Base-by-base conservation (phyloP, 306 rosid genomes). In the Erythrophleum fordii region DNA sequence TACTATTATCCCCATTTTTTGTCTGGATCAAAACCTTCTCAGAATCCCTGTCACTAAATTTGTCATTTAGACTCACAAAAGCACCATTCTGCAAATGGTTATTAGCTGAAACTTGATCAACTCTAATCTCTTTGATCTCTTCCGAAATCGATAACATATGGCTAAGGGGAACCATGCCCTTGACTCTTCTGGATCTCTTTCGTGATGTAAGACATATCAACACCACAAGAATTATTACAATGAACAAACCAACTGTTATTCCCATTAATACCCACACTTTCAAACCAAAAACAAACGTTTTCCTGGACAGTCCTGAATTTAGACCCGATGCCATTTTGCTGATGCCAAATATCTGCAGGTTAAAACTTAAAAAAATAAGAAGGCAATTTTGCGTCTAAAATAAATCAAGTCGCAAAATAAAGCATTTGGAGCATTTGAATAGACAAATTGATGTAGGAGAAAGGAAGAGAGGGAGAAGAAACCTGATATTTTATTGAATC, bases 241-340 rank as follows among this genome's bases (percentile, higher is more conserved):
- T 90, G 84, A 90, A 85, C 74, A 90, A 77, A 13, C 89, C 93
- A 29, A 91, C 92, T 34, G 83, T 34, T 59, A 91, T 81, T 75
- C 94, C 97, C 58, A 91, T 88, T 79, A 93, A 79, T 35, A 82
- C 97, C 97, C 97, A 93, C 14, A 86, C 85, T 81, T 85, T 91
- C 86, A 93, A 73, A 72, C 97, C 97, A n/a, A 93, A 88, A 82
- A 91, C 86, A 84, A 84, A 81, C 9, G 96, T 93, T 83, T 88
- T 88, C 84, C 82, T 88, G 45, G 94, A 89, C 75, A 93, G 82
- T 14, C 88, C 92, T 11, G 88, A 49, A 80, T 83, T 88, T 70
- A 93, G 92, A 88, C 83, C 93, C 37, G 97, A 84, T 6, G 94
- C 87, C 97, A 92, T 92, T 62, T 82, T 69, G 77, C 51, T 49